phyloP scores from a whole-genome alignment of 2,329 filamentous ascomycete genomes.

The Aspergillus calidoustus region DNA sequence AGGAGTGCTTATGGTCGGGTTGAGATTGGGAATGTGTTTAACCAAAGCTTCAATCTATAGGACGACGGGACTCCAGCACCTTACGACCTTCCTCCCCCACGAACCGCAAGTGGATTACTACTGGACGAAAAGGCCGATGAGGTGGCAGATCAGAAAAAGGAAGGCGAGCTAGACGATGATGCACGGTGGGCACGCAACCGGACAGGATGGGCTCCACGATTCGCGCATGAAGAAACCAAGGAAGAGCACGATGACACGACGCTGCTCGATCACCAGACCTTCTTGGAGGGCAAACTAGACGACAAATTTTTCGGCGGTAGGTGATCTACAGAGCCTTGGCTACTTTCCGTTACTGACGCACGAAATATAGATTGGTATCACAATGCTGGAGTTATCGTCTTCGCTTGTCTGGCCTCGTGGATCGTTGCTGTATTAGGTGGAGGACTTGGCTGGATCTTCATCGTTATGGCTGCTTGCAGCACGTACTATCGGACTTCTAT shows the following conservation, averaged over 20 bases:
- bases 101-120: constrained; percentile 56
- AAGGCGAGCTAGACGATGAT: constrained; percentile 57
- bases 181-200: constrained; percentile 60
- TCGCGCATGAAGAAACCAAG: constrained; percentile 65
- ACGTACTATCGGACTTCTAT: constrained; percentile 98
- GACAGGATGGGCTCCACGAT: constrained; percentile 88
- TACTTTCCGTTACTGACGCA: constrained; percentile 10
- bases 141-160: constrained; percentile 55
- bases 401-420: constrained; percentile 90
- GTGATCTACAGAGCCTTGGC: constrained; percentile 27
- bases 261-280: constrained; percentile 84
- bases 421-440: constrained; percentile 86
- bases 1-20: background rate
- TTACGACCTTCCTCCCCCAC: constrained; percentile 78
- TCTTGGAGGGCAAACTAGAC: constrained; percentile 79
- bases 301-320: constrained; percentile 89
- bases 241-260: constrained; percentile 62
- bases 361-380: constrained; percentile 86
- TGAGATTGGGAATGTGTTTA: background rate
- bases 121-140: constrained; percentile 61
- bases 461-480: constrained; percentile 88
- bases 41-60: constrained; percentile 33
- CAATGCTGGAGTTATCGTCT: constrained; percentile 91
- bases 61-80: constrained; percentile 70
- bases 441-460: constrained; percentile 88